These are phyloP conservation scores for Annulohypoxylon nitens DNA, from an alignment of 495 filamentous ascomycete species.

Conservation along the genomic window DNA sequence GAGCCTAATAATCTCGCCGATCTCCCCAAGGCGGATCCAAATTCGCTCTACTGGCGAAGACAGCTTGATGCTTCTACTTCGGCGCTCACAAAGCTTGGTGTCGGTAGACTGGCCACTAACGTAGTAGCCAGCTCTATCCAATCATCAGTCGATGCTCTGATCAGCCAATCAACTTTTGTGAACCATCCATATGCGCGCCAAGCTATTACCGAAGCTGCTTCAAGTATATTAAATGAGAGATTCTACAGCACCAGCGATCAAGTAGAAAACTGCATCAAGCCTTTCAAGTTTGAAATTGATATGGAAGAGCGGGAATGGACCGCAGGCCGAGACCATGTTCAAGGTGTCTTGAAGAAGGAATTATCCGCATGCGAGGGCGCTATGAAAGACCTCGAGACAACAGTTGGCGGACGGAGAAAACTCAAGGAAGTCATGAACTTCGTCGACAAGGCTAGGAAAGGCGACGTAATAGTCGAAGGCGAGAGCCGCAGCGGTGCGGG, in stretches of 20 bases:
- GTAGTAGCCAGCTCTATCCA: conserved; percentile 91
- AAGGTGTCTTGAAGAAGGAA: conserved; percentile 83
- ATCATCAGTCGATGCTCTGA: conserved; percentile 81
- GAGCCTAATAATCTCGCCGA: conserved; percentile 81
- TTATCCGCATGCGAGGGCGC: conserved; percentile 84
- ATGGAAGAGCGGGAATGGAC: conserved; percentile 91
- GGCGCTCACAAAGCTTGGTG: conserved; percentile 90
- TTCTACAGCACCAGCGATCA: conserved; percentile 97
- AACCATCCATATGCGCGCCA: conserved; percentile 91
- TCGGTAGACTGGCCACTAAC: conserved; percentile 90
- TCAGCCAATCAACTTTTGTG: conserved; percentile 83
- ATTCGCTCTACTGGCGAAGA: conserved; percentile 90
- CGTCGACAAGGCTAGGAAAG: conserved; percentile 87
- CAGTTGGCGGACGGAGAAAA: conserved; percentile 83
- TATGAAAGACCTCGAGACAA: conserved; percentile 77
- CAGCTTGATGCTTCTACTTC: conserved; percentile 94
- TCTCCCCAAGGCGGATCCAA: conserved; percentile 83
- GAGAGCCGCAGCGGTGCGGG: conserved; percentile 87
- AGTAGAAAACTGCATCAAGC: conserved; percentile 99
- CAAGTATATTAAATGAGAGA: conserved; percentile 88
- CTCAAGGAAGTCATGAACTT: conserved; percentile 90
- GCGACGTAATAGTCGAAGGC: conserved; percentile 85
- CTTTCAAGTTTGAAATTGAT: conserved; percentile 97
- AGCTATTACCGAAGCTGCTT: conserved; percentile 89
- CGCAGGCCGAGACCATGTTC: conserved; percentile 82